phyloP scores from a whole-genome alignment of 441 rosid species.

The Pelargonium cotyledonis region DNA sequence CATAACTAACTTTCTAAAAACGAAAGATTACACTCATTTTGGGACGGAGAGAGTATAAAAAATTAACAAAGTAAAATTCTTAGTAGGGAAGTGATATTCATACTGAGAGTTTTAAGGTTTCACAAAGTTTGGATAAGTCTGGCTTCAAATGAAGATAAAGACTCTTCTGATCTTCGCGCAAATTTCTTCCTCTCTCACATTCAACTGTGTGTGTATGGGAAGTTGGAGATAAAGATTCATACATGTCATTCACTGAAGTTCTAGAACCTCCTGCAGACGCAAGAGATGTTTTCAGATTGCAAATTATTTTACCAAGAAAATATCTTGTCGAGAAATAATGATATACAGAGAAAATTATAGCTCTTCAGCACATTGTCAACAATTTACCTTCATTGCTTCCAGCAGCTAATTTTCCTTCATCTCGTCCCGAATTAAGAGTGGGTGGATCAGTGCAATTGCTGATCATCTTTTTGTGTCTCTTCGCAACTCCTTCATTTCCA shows the following conservation, averaged over 20 bases:
- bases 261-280: slow-evolving; percentile 2
- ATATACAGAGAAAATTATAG: background rate
- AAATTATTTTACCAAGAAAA: background rate
- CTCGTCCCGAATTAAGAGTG: background rate
- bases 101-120: slow-evolving; percentile 62
- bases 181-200: slow-evolving; percentile 29
- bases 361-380: background rate
- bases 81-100: slow-evolving; percentile 28
- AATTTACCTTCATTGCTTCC: slow-evolving; percentile 6
- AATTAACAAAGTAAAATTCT: slow-evolving; percentile 18
- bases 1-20: too few species aligned
- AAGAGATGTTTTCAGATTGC: background rate
- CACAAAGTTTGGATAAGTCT: slow-evolving; percentile 56
- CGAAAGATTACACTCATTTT: too few species aligned
- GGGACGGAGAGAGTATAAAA: too few species aligned
- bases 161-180: slow-evolving; percentile 47
- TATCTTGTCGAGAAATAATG: background rate
- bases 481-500: slow-evolving; percentile 1
- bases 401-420: slow-evolving; percentile 6
- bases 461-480: background rate
- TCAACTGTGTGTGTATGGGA: slow-evolving; percentile 11
- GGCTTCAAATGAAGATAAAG: slow-evolving; percentile 58
- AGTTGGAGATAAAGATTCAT: background rate
- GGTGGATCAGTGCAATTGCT: background rate
- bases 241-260: background rate